Conservation (phyloP, 1,284 basidiomycete genomes). For the Ustilago shanxiensis region DNA sequence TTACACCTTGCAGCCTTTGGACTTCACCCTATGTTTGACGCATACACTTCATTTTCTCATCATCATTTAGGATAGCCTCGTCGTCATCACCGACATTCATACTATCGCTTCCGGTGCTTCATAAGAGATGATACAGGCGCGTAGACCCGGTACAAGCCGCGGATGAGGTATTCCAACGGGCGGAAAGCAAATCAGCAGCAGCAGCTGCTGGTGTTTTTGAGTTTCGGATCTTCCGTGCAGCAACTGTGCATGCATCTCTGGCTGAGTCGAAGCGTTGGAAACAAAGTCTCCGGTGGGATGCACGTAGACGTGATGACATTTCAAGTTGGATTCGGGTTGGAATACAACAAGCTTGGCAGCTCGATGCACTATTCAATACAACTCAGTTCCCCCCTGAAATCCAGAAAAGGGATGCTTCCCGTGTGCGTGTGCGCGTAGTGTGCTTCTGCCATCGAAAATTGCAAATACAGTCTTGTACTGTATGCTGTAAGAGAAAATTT, state of each 20-base stretch:
- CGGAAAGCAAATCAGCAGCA: too few relatives aligned
- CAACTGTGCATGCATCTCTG: background rate
- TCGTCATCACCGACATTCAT: too few relatives aligned
- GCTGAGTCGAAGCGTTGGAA: background rate
- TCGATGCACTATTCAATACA: background rate
- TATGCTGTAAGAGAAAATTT: too few relatives aligned
- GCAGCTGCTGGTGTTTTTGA: background rate
- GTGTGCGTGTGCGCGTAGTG: background rate
- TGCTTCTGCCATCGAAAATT: too few relatives aligned
- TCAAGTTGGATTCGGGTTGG: background rate
- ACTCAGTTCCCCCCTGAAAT: background rate
- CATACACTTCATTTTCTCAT: background rate
- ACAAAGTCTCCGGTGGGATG: background rate
- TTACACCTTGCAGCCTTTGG: background rate
- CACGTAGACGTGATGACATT: background rate
- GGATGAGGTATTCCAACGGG: conserved; percentile 1
- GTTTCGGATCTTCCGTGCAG: conserved; percentile 7
- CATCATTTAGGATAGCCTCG: background rate
- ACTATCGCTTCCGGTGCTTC: too few relatives aligned
- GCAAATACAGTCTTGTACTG: too few relatives aligned
- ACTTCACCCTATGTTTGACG: too few relatives aligned
- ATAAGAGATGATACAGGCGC: background rate
- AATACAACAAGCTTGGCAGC: background rate
- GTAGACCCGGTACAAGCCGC: too few relatives aligned
- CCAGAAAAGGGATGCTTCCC: background rate